Evolutionary conservation across 192 early-diverging fungal genomes (phyloP).

Genomic region (Backusella morwellensis): DNA sequence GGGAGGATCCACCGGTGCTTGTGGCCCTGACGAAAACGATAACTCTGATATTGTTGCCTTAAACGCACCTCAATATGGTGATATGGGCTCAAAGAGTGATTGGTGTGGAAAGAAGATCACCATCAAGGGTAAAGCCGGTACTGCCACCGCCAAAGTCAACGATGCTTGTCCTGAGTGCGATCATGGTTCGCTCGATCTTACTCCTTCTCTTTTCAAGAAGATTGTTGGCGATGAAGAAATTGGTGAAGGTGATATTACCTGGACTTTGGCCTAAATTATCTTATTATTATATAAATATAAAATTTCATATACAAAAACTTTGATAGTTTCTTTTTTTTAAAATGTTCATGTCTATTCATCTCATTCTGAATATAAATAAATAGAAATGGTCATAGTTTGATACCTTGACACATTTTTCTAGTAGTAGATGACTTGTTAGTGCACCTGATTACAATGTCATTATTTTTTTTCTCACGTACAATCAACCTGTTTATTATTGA

Average conservation of each 20-base stretch:
- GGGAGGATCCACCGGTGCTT: conserved; percentile 31
- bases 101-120: conserved; percentile 32
- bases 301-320: not conserved
- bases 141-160: conserved; percentile 47
- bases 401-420: not conserved
- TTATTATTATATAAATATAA: not conserved
- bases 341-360: not conserved
- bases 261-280: conserved; percentile 42
- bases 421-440: not conserved
- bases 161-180: conserved; percentile 55
- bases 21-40: conserved; percentile 27
- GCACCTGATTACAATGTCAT: not conserved
- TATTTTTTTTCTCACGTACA: not conserved
- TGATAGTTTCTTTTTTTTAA: not conserved
- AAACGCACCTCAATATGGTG: conserved; percentile 30
- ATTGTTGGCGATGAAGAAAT: conserved; percentile 42
- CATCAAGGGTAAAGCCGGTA: conserved; percentile 38
- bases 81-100: conserved; percentile 19
- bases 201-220: conserved; percentile 50
- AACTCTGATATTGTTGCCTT: conserved; percentile 26
- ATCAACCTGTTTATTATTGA: not conserved
- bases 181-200: conserved; percentile 51
- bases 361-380: not conserved
- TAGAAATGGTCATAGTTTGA: not conserved
- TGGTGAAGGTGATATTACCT: conserved; percentile 51